phyloP scores from a whole-genome alignment of 2,329 filamentous ascomycete genomes.

The Cladosporium sp. region DNA sequence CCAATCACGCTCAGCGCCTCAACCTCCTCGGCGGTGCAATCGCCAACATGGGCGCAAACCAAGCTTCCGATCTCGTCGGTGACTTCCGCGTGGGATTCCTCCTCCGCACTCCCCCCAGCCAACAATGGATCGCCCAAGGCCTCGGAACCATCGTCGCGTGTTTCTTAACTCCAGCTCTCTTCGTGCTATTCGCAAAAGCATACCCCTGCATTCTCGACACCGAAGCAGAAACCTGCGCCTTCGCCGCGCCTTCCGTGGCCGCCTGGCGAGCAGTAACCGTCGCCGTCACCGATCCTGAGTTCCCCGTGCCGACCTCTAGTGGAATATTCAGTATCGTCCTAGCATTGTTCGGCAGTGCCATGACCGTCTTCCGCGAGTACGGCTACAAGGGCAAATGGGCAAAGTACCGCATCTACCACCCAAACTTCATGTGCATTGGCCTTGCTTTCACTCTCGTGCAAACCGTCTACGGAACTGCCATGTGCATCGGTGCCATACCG shows the following conservation, averaged over 20 bases:
- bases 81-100: constrained; percentile 67
- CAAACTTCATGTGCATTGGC: constrained; percentile 59
- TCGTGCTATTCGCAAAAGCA: constrained; percentile 62
- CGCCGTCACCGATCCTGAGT: constrained; percentile 54
- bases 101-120: constrained; percentile 58
- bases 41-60: constrained; percentile 36
- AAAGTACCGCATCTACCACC: constrained; percentile 53
- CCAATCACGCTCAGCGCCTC: constrained; percentile 54
- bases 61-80: constrained; percentile 48
- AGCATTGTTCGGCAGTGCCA: constrained; percentile 46
- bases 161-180: constrained; percentile 62
- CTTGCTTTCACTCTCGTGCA: constrained; percentile 55
- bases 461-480: constrained; percentile 55
- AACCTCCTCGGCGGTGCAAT: constrained; percentile 60
- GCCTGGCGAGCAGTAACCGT: constrained; percentile 63
- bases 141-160: constrained; percentile 60
- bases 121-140: constrained; percentile 63
- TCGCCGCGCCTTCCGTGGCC: constrained; percentile 57
- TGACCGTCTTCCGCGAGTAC: constrained; percentile 53
- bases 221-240: constrained; percentile 49
- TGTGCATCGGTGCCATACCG: constrained; percentile 51
- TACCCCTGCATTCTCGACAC: constrained; percentile 62
- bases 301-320: constrained; percentile 51
- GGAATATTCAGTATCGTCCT: constrained; percentile 57
- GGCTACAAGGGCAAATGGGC: constrained; percentile 50